These are phyloP conservation scores for Neonectria magnoliae DNA, from an alignment of 2,329 filamentous ascomycete genomes.

Conservation along the genomic window DNA sequence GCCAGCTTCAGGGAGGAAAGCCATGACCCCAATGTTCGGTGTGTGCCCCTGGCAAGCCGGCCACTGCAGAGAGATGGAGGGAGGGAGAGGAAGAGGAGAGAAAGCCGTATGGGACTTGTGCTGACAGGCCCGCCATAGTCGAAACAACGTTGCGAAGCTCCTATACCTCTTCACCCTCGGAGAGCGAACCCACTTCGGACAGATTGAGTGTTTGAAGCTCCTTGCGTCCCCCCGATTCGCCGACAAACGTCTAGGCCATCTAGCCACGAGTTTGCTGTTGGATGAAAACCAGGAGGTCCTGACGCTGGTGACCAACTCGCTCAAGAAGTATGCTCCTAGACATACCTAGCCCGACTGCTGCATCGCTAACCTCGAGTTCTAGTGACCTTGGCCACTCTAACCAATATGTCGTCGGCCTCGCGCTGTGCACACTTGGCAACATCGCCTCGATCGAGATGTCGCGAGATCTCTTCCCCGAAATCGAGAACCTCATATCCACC, in stretches of 20 bases:
- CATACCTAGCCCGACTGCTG: not conserved
- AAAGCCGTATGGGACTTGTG: not conserved
- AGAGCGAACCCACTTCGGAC: constrained; percentile 97
- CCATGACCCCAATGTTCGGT: constrained; percentile 91
- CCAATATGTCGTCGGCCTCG: constrained; percentile 97
- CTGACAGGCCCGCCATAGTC: constrained; percentile 61
- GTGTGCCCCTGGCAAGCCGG: constrained; percentile 45
- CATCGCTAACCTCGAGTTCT: constrained; percentile 27
- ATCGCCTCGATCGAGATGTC: constrained; percentile 99
- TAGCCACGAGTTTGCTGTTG: constrained; percentile 93
- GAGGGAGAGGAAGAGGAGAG: not conserved
- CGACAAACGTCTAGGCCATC: constrained; percentile 94
- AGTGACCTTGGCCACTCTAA: constrained; percentile 97
- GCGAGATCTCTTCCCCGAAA: constrained; percentile 93
- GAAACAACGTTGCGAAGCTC: constrained; percentile 98
- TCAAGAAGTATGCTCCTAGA: constrained; percentile 80
- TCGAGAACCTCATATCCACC: constrained; percentile 90
- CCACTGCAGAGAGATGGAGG: not conserved
- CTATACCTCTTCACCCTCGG: constrained; percentile 98
- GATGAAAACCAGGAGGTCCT: constrained; percentile 99
- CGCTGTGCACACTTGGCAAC: constrained; percentile 95
- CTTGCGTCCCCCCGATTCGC: constrained; percentile 96
- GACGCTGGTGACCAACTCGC: constrained; percentile 95
- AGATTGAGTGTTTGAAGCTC: constrained; percentile 98
- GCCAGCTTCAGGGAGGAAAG: constrained; percentile 98